Evolutionary conservation across 1,284 basidiomycete species (phyloP), one percentile per base, ranked within the genome.

Genomic region (Sporisorium exsertum): DNA sequence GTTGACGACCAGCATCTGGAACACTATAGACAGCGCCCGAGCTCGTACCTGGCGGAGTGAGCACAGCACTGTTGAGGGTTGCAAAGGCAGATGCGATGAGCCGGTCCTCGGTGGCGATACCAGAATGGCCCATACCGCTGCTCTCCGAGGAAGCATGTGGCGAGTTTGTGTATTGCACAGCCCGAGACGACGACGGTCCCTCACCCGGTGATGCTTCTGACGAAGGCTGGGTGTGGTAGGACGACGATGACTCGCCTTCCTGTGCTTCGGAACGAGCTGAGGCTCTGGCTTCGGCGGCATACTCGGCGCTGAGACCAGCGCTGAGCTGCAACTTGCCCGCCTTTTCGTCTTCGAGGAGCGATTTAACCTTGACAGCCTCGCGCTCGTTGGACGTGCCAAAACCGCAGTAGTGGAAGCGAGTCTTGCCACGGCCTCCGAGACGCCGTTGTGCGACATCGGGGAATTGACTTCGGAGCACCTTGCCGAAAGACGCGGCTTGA

Each of bases 371-470:
- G 65, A 72, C 27, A 15, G 74, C 74, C 40, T 77, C 74, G 37
- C 74, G 69, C 50, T 77, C 70, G 67, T 72, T 77, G 8, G 74
- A 69, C 8, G 74, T 72, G 45, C 74, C 74, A 29, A 77, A 77
- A 20, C 74, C 74, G 54, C 74, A 77, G 47, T 77, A 77, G 63
- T 77, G 74, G 45, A 77, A 77, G 42, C 74, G 74, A n/a, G 74
- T 77, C 55, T 77, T 77, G 16, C 74, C 74, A 22, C 74, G 65
- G 7, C 74, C 74, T 37, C 74, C 74, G 3, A 77, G 32, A 43
- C 74, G 58, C 8, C 74, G 70, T 45, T 77, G 74, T 5, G 70
- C 69, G 1, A 77, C 70, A 32, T 77, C 74, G 3, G 74, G 74
- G 37, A 70, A 77, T 27, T 77, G 74, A 18, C 74, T 72, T 15